These are phyloP conservation scores for Diphasiastrum complanatum DNA, from an alignment of 83 land plant species.

Conservation along the genomic window DNA sequence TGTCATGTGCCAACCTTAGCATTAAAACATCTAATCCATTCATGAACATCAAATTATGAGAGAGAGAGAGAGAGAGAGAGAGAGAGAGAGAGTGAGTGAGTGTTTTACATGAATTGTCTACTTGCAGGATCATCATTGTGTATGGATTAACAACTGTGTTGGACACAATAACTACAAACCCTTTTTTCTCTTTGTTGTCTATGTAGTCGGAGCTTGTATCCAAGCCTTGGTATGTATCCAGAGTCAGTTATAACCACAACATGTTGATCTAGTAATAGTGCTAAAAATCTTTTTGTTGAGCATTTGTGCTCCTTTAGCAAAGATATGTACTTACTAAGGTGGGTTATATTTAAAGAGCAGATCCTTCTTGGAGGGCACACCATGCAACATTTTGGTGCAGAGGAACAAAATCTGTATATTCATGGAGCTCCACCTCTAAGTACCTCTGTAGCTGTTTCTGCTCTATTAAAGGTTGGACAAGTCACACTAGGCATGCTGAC, in stretches of 20 bases:
- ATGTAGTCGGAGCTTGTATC: constrained; percentile 68
- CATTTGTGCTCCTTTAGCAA: too few species aligned
- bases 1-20: too few species aligned
- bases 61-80: too few species aligned
- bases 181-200: constrained; percentile 70
- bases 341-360: constrained; percentile 27
- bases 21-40: too few species aligned
- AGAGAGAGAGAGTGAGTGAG: not conserved
- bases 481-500: too few species aligned
- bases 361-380: constrained; percentile 61
- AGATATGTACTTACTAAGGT: not conserved
- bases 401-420: too few species aligned
- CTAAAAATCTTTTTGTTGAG: too few species aligned
- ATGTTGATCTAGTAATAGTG: too few species aligned
- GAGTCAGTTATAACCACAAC: not conserved
- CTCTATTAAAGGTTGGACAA: constrained; percentile 12
- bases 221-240: constrained; percentile 60
- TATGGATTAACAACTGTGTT: constrained; percentile 97
- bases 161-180: constrained; percentile 89
- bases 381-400: constrained; percentile 33
- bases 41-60: too few species aligned
- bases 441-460: constrained; percentile 1
- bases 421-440: constrained; percentile 39
- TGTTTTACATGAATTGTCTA: not conserved
- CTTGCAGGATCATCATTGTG: constrained; percentile 92